Evolutionary conservation across 2,329 filamentous ascomycete species (phyloP).

Genomic region (Colletotrichum shisoi): DNA sequence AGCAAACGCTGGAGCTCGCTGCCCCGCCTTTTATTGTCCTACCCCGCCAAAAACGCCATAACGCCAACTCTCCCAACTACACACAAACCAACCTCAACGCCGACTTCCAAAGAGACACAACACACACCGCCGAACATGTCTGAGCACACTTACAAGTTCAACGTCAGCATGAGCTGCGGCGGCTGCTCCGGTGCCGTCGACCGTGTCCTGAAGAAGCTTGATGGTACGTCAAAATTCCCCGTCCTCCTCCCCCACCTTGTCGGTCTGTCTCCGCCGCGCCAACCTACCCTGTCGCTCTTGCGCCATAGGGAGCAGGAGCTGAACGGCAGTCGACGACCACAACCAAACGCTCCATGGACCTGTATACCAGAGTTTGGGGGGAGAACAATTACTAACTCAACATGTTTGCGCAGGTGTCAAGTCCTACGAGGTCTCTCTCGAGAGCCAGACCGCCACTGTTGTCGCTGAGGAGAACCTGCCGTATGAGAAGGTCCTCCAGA

Average conservation of each 20-base stretch:
- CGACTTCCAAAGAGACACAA: conserved; percentile 1
- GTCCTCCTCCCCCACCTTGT: neutral
- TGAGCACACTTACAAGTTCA: conserved; percentile 94
- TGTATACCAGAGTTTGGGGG: neutral
- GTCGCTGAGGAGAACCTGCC: conserved; percentile 72
- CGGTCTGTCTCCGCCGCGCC: neutral
- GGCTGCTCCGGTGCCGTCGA: conserved; percentile 96
- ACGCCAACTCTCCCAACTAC: conserved; percentile 27
- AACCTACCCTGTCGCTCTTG: neutral
- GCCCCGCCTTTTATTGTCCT: conserved; percentile 33
- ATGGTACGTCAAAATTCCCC: conserved; percentile 65
- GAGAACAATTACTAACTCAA: neutral
- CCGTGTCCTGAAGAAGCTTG: conserved; percentile 88
- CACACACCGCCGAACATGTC: conserved; percentile 62
- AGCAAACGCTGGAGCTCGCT: conserved; percentile 15
- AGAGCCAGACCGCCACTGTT: conserved; percentile 82
- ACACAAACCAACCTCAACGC: neutral
- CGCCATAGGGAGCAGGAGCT: neutral
- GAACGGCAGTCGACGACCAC: neutral
- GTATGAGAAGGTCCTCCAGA: conserved; percentile 83
- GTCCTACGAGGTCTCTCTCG: conserved; percentile 85
- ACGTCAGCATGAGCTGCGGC: conserved; percentile 91
- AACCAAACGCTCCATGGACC: neutral
- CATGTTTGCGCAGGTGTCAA: conserved; percentile 71
- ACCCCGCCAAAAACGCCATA: conserved; percentile 39